Evolutionary conservation across 805 yeast species (phyloP).

Genomic region (Lipomyces japonicus): DNA sequence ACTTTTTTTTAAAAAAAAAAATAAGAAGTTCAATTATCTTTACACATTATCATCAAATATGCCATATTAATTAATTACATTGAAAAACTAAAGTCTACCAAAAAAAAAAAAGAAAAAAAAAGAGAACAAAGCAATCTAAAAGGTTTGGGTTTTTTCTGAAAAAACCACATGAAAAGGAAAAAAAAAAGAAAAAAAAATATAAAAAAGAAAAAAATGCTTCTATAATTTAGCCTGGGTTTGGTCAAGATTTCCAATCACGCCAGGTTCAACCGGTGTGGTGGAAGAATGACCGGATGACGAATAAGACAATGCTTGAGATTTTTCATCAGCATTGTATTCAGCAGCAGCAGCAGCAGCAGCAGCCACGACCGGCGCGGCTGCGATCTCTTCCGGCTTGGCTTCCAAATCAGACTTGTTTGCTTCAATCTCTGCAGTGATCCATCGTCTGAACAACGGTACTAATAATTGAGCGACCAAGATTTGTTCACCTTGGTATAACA

Average conservation of each 20-base stretch:
- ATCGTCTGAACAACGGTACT: conserved; percentile 60
- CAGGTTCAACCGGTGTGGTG: too few species aligned
- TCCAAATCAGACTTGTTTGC: conserved; percentile 6
- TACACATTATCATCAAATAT: too few species aligned
- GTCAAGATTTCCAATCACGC: too few species aligned
- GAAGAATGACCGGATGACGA: background rate
- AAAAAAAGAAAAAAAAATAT: too few species aligned
- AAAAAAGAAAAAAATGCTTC: background rate
- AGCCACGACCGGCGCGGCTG: background rate
- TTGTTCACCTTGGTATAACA: conserved; percentile 82
- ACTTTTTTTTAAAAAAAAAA: too few species aligned
- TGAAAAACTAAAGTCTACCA: too few species aligned
- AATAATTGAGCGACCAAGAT: conserved; percentile 75
- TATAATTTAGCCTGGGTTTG: too few species aligned
- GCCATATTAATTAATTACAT: too few species aligned
- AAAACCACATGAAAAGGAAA: background rate
- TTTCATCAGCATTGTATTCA: too few species aligned
- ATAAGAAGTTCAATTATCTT: too few species aligned
- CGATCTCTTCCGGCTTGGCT: background rate
- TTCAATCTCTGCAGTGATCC: conserved; percentile 46
- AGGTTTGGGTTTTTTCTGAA: background rate
- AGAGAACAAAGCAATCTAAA: background rate
- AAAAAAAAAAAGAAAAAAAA: too few species aligned
- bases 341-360: background rate
- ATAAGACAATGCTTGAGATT: too few species aligned